These are phyloP conservation scores for Ostreobium quekettii DNA, from an alignment of 139 green algal genomes.

Conservation along the genomic window DNA sequence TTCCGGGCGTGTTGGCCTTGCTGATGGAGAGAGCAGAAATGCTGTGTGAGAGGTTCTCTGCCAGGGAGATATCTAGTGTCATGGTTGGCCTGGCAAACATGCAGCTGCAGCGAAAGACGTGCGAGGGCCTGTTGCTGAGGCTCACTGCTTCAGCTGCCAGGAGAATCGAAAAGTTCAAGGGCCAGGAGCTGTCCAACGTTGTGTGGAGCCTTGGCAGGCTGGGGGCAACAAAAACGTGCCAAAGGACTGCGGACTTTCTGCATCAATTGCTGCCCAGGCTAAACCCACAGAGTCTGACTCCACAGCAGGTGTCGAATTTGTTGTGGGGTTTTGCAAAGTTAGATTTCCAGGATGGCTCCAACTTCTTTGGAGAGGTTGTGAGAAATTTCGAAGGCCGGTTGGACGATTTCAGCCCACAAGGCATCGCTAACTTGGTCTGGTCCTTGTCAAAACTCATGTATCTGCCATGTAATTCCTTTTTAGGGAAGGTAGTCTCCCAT, in stretches of 20 bases:
- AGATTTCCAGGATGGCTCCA: neutral
- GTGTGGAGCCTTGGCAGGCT: neutral
- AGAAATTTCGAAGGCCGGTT: neutral
- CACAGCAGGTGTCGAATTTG: neutral
- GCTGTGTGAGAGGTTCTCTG: neutral
- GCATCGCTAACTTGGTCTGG: neutral
- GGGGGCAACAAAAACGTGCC: no score
- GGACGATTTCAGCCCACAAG: neutral
- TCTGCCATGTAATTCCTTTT: neutral
- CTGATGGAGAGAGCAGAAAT: neutral
- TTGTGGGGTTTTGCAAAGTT: neutral
- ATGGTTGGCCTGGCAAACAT: neutral
- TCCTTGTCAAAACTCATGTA: neutral
- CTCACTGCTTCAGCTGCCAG: neutral
- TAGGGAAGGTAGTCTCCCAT: neutral
- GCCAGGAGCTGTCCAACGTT: neutral
- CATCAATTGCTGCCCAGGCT: no score
- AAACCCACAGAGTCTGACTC: no score
- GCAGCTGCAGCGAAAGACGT: neutral
- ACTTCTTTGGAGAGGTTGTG: neutral
- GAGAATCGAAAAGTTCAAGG: neutral
- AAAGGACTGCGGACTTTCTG: neutral
- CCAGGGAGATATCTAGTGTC: neutral
- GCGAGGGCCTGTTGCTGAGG: neutral
- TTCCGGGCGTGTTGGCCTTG: neutral